A percentile compares a stretch with the other conserved stretches of the same genome.
phyloP scores from a whole-genome alignment of 2,329 filamentous ascomycete species.

The Diaporthe destruens region DNA sequence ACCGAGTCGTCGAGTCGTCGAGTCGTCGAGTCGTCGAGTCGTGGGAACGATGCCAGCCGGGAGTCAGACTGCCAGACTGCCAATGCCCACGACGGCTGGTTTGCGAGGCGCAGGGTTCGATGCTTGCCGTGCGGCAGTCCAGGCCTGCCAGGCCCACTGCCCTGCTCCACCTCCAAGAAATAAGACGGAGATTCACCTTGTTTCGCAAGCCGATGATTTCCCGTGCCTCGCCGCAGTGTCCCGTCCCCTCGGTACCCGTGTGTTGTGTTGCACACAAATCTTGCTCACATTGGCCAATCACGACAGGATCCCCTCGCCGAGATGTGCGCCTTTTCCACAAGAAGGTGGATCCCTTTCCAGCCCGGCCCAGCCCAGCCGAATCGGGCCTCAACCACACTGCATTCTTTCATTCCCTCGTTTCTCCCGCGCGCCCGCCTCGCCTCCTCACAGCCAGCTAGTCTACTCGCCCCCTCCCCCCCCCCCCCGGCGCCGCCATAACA shows the following conservation, averaged over 20 bases:
- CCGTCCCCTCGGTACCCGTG: constrained; percentile 18
- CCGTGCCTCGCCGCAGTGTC: constrained; percentile 8
- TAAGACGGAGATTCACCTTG: constrained; percentile 23
- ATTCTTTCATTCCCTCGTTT: background rate
- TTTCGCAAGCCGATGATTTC: constrained; percentile 16
- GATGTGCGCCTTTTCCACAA: constrained; percentile 4
- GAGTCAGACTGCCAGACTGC: background rate
- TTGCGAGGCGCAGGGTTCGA: background rate
- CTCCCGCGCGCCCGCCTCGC: background rate
- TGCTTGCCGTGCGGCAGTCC: background rate
- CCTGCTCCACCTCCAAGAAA: constrained; percentile 13
- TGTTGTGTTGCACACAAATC: background rate
- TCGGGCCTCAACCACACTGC: constrained; percentile 4
- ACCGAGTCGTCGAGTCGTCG: too few relatives aligned
- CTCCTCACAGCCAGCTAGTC: background rate
- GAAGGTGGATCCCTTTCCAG: constrained; percentile 5
- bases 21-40: too few relatives aligned
- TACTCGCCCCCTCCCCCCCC: background rate
- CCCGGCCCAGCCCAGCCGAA: constrained; percentile 9
- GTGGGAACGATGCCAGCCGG: background rate
- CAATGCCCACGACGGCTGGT: constrained; percentile 16
- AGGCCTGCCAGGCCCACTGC: background rate
- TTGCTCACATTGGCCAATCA: constrained; percentile 13
- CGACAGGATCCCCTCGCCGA: background rate
- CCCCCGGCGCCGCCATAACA: background rate